phyloP scores from a whole-genome alignment of 108 stramenopile genomes.

The Pinguiococcus pyrenoidosus region DNA sequence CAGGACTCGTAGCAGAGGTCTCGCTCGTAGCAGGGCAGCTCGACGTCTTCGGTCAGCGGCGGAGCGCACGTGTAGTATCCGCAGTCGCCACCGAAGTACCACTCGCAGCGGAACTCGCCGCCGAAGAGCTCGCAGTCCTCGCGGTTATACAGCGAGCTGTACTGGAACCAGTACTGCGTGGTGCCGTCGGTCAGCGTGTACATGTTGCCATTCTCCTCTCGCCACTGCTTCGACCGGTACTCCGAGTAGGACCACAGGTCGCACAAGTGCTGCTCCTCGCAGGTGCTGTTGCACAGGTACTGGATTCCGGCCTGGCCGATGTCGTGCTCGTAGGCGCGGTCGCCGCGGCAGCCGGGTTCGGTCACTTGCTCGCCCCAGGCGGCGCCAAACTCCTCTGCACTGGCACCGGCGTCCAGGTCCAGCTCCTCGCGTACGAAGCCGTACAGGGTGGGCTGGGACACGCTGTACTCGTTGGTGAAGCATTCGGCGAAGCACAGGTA shows the following conservation, averaged over 20 bases:
- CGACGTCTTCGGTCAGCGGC: no score
- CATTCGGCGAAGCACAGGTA: background rate
- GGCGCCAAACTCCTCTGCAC: background rate
- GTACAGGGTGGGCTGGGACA: background rate
- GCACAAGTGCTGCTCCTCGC: background rate
- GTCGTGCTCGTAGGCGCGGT: background rate
- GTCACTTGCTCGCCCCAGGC: constrained; percentile 4
- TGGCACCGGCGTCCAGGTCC: background rate
- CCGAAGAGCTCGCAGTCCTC: no score
- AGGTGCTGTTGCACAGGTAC: background rate
- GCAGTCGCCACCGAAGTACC: no score
- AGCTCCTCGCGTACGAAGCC: background rate
- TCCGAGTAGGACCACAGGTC: background rate
- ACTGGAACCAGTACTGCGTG: no score
- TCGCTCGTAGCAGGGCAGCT: no score
- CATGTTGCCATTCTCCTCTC: no score
- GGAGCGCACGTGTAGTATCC: no score
- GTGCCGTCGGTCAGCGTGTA: no score
- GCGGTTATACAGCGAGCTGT: no score
- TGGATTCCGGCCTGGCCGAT: background rate
- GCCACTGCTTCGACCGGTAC: no score
- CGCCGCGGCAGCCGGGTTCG: background rate
- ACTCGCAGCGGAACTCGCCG: no score
- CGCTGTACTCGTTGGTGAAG: background rate
- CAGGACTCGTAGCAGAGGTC: no score